Base-by-base conservation (phyloP, 2,329 filamentous ascomycete genomes). In the Colletotrichum tanaceti region DNA sequence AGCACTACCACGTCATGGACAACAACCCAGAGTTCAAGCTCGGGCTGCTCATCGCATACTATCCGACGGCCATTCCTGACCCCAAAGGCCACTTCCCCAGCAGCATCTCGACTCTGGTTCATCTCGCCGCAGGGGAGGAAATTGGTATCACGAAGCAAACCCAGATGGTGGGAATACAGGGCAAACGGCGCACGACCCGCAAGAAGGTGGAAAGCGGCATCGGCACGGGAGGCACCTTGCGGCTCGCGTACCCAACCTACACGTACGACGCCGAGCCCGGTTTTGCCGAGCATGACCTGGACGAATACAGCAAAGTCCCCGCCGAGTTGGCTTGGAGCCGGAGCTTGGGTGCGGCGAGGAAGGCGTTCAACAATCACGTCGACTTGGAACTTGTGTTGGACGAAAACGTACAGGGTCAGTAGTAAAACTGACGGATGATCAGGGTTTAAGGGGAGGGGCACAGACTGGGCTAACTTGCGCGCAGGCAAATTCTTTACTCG, bases 291-390 rank as follows among this genome's bases (percentile, higher is more conserved):
- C 84, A 85, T 22, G 88, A 93, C 64, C 76, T 92, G 39, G 89
- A 91, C 2, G 87, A 91, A 71, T 93, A 89, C 73, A 86, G 93
- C 71, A 81, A 84, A 11, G 81, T 91, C 3, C 85, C 86, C 0
- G 87, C 90, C 1, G 85, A 86, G n/a, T 74, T 93, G 22, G 90
- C 91, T 0, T 93, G 90, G 85, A 87, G 85, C n/a, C 83, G 92
- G 9, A 90, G 87, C 43, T 74, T 94, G 65, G 82, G 82, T 1
- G 78, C 83, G 0, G 81, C 92, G 43, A 83, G 89, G 47, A 85
- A 84, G 68, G 90, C 87, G 0, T 92, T 93, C 74, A 86, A 88
- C 0, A 86, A 86, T 0, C 83, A 85, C 55, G 87, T 88, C 28
- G 87, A 92, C 62, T 79, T 91, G 3, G 90, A 92, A 73, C 81